Percentiles rank a stretch among this genome's conserved stretches.
phyloP scores from a whole-genome alignment of 1,284 basidiomycete genomes.

The Phylloboletellus chloephorus region DNA sequence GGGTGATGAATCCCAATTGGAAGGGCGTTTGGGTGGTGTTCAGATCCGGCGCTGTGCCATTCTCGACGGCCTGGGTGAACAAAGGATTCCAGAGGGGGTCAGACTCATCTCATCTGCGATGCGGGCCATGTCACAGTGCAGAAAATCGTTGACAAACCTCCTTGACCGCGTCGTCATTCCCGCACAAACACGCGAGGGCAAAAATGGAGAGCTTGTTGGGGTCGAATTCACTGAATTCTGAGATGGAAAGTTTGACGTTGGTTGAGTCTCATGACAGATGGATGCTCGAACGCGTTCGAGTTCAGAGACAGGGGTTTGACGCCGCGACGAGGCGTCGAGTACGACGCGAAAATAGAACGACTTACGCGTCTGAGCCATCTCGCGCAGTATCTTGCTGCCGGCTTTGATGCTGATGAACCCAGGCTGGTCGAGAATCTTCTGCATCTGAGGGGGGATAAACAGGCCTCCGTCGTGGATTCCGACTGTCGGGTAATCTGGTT shows the following conservation, averaged over 20 bases:
- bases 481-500: conserved; percentile 10
- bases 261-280: too few relatives aligned
- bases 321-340: neutral
- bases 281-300: neutral
- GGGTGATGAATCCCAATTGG: conserved; percentile 42
- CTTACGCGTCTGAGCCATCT: conserved; percentile 37
- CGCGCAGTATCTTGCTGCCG: conserved; percentile 35
- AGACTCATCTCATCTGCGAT: neutral
- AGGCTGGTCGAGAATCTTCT: conserved; percentile 32
- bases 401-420: conserved; percentile 32
- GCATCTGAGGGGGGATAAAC: conserved; percentile 36
- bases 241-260: too few relatives aligned
- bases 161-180: conserved; percentile 30
- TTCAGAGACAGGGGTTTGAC: neutral
- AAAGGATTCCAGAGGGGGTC: neutral
- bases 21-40: conserved; percentile 42
- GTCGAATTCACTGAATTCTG: conserved; percentile 26
- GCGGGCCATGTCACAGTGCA: neutral
- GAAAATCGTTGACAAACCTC: conserved; percentile 24
- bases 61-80: conserved; percentile 34
- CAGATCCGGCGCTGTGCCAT: conserved; percentile 39
- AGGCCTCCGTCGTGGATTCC: conserved; percentile 29
- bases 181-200: conserved; percentile 35
- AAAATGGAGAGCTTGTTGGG: conserved; percentile 34
- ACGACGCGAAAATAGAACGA: neutral